Conservation (phyloP, 169 alveolate genomes). For the Cryptosporidium sp. region DNA sequence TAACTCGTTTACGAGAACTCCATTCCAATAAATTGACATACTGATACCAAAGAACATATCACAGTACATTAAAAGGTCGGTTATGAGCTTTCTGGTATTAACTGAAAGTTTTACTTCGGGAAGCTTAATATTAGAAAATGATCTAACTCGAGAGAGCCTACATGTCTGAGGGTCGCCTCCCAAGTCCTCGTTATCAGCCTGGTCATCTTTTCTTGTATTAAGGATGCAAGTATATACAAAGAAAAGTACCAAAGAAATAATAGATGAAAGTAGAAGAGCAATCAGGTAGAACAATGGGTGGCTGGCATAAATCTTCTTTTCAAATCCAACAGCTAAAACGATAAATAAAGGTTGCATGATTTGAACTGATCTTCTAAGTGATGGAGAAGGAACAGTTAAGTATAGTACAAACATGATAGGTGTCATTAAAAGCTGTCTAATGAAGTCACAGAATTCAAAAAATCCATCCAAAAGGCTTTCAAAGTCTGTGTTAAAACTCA, state of each 20-base stretch:
- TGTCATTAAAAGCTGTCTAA: slow-evolving; percentile 61
- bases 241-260: slow-evolving; percentile 32
- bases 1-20: slow-evolving; percentile 66
- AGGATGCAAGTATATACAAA: slow-evolving; percentile 24
- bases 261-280: slow-evolving; percentile 43
- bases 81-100: not conserved
- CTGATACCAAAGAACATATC: slow-evolving; percentile 61
- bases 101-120: slow-evolving; percentile 30
- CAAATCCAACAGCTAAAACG: slow-evolving; percentile 68
- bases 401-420: slow-evolving; percentile 65
- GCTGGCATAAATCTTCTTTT: slow-evolving; percentile 38
- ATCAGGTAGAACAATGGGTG: slow-evolving; percentile 25
- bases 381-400: slow-evolving; percentile 71
- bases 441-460: slow-evolving; percentile 26
- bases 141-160: not conserved
- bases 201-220: not conserved
- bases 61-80: slow-evolving; percentile 49
- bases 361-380: slow-evolving; percentile 59
- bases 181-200: not conserved
- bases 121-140: slow-evolving; percentile 7
- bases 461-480: slow-evolving; percentile 14
- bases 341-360: slow-evolving; percentile 73
- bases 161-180: not conserved
- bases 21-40: slow-evolving; percentile 73
- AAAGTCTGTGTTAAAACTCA: slow-evolving; percentile 17